Evolutionary conservation across 306 rosid species (phyloP), one percentile per base, ranked within the genome.

Genomic region (Purshia tridentata): DNA sequence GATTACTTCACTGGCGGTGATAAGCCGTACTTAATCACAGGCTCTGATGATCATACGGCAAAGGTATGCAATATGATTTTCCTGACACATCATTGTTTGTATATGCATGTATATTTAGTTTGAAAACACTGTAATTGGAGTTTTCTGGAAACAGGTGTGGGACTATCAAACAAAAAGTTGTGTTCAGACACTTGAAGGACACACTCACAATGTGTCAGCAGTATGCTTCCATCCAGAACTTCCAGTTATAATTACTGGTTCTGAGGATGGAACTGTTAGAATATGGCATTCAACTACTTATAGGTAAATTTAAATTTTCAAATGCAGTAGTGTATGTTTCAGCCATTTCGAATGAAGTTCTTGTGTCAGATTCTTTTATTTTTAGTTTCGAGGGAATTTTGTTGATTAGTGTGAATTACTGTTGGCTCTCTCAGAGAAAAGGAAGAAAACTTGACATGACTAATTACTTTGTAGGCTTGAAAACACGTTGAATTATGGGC

Each of bases 1-100:
- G 97, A 94, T 77, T 94, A 94, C 86, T 94, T 94, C 76, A 91
- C 96, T 19, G 99, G 99, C n/a, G 99, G 99, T 69, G 99, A 94
- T 89, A 94, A 90, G 70, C 99, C 99, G 62, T 94, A 83, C 74
- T 83, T 94, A 74, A 91, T 94, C 50, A 91, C 97, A 3, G 99
- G 99, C 66, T 94, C 99, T 78, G 99, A 94, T 72, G 99, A 94
- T 83, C 96, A 94, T 77, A 90, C 99, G 67, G 96, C 96, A 46
- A 94, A 94, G 99, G 99, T 90, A 61, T 54, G 67, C 65, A 12
- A 42, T 51, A 54, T 44, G 19, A 69, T 37, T 52, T 72, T 39
- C 49, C 40, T 47, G 63, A 45, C 18, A n/a, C 29, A 19, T 44
- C 41, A 69, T 10, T 65, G 49, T 47, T 45, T 67, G 49, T 39